phyloP scores from a whole-genome alignment of 441 rosid species.

The Mallotus japonicus region DNA sequence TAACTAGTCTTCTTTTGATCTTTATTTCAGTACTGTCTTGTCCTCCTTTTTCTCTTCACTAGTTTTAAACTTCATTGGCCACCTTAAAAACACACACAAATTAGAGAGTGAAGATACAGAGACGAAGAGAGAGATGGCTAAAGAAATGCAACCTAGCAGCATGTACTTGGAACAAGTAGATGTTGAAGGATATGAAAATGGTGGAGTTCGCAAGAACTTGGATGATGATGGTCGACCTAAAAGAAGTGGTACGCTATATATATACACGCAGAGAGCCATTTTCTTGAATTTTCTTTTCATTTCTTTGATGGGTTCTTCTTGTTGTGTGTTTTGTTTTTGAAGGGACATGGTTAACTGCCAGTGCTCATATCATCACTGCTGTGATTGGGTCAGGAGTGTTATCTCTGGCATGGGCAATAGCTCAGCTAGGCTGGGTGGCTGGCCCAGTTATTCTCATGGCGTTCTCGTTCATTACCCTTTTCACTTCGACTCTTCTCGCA shows the following conservation, averaged over 20 bases:
- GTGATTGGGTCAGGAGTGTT: constrained; percentile 91
- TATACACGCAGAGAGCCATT: too few relatives aligned
- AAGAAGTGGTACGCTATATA: constrained; percentile 42
- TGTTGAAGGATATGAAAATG: constrained; percentile 23
- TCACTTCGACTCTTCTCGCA: constrained; percentile 73
- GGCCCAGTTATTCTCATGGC: constrained; percentile 60
- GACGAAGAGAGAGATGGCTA: constrained; percentile 30
- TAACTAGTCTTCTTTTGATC: too few relatives aligned
- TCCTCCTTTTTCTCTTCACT: too few relatives aligned
- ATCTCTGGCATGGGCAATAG: constrained; percentile 80
- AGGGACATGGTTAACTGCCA: constrained; percentile 80
- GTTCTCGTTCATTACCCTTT: constrained; percentile 69
- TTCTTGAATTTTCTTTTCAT: too few relatives aligned
- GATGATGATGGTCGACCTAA: constrained; percentile 60
- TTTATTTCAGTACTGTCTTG: too few relatives aligned
- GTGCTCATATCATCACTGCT: constrained; percentile 84
- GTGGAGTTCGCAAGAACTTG: constrained; percentile 32
- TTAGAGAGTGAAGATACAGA: not conserved
- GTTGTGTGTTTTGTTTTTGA: not conserved
- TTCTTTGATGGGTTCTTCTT: not conserved
- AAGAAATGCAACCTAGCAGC: constrained; percentile 37
- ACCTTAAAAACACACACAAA: not conserved
- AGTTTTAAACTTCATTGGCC: not conserved
- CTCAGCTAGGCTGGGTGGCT: constrained; percentile 83
- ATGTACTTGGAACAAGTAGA: constrained; percentile 42